phyloP scores from a whole-genome alignment of 2,329 filamentous ascomycete species.

The Cladophialophora exuberans region DNA sequence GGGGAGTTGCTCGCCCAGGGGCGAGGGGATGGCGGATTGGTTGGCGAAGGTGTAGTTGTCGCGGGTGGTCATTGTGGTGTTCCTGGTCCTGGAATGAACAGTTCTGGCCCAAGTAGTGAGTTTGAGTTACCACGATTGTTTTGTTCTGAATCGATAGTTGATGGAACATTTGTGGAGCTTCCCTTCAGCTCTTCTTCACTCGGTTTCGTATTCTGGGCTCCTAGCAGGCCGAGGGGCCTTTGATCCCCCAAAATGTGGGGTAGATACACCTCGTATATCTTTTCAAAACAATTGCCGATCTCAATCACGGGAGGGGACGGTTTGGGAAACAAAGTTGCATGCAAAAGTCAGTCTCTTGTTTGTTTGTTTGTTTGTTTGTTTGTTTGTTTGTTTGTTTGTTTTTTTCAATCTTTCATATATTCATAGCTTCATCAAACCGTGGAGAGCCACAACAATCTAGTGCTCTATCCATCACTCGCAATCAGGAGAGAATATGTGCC shows the following conservation, averaged over 20 bases:
- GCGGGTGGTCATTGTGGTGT: slow-evolving; percentile 16
- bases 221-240: background rate
- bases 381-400: no score
- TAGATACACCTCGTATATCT: slow-evolving; percentile 18
- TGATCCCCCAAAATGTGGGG: slow-evolving; percentile 10
- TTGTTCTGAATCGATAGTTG: no score
- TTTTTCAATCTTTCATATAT: slow-evolving; percentile 18
- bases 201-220: background rate
- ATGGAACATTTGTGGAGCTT: no score
- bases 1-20: slow-evolving; percentile 17
- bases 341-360: no score
- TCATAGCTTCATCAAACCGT: slow-evolving; percentile 20
- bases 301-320: background rate
- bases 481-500: slow-evolving; percentile 4
- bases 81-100: background rate
- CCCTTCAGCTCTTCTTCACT: background rate
- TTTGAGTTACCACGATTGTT: no score
- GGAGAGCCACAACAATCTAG: background rate
- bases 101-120: background rate
- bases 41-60: slow-evolving; percentile 28
- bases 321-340: no score
- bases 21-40: slow-evolving; percentile 21
- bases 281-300: slow-evolving; percentile 8
- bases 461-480: slow-evolving; percentile 3
- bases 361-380: no score